phyloP scores from a whole-genome alignment of 1,284 basidiomycete genomes.

The Anthracocystis setariae region DNA sequence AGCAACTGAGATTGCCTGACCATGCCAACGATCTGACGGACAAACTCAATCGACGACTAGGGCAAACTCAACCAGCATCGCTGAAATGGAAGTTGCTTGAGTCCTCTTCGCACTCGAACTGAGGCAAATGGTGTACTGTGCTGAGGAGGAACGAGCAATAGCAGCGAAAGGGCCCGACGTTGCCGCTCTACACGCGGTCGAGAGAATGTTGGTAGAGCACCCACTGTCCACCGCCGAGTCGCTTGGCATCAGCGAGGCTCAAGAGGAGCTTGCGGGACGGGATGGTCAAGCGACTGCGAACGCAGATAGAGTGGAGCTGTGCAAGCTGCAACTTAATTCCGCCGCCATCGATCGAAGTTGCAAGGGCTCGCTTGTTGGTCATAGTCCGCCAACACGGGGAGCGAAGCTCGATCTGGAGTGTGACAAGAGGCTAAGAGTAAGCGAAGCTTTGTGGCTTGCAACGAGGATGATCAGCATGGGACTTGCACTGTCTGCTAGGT shows the following conservation, averaged over 20 bases:
- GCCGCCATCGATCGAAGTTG: slow-evolving; percentile 8
- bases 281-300: neutral
- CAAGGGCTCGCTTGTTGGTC: neutral
- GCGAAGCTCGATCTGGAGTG: slow-evolving; percentile 20
- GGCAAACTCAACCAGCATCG: neutral
- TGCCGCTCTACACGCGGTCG: neutral
- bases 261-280: too few relatives aligned
- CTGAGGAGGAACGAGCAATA: neutral
- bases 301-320: too few relatives aligned
- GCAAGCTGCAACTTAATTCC: neutral
- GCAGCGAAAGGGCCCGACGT: too few relatives aligned
- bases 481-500: neutral
- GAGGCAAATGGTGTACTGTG: neutral
- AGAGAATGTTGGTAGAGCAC: slow-evolving; percentile 30
- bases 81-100: slow-evolving; percentile 8
- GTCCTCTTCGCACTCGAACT: slow-evolving; percentile 20
- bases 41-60: slow-evolving; percentile 8
- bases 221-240: slow-evolving; percentile 18
- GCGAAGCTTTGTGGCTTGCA: neutral
- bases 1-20: neutral
- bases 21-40: neutral
- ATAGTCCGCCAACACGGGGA: neutral
- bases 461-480: neutral
- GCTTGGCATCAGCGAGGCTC: slow-evolving; percentile 21
- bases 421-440: neutral